Evolutionary conservation across 2,329 filamentous ascomycete species (phyloP), one percentile per base, ranked within the genome.

Genomic region (Penicillium psychrosexuale): DNA sequence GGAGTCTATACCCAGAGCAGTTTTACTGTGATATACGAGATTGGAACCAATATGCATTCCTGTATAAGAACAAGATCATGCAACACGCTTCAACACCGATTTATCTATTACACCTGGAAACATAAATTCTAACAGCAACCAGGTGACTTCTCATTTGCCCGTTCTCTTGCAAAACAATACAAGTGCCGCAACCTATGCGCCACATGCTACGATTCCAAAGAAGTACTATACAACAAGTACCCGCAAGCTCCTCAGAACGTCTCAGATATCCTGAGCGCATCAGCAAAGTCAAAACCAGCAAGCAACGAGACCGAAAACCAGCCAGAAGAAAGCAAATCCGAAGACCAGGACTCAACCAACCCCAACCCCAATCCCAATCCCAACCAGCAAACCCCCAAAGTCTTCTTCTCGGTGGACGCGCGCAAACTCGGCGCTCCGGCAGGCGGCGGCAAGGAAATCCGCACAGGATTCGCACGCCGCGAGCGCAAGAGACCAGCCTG

Each of bases 221-320:
- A 75, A 27, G 65, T 62, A 48, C 79, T 97, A 1, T 72, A 78
- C 11, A 78, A 75, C 57, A 96, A 96, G 74, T 92, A 93, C 64
- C 90, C 90, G 0, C 84, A 90, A 62, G 87, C 81, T 1, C 75
- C 78, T 48, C 78, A 78, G 55, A 84, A 88, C 66, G 81, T 86
- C 57, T 74, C 77, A 58, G 74, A 79, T 3, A 69, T 77, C 12
- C 54, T 70, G 3, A 39, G 44, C 27, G 52, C 61, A 43, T 44
- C 56, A 31, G 42, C 55, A 13, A 57, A 67, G 58, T 40, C 49
- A 36, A 48, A 46, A n/a, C n/a, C 47, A 51, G 27, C 27, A 38
- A 17, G 30, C 39, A 45, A 27, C 19, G 33, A 50, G 33, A n/a
- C 37, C 24, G 34, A 34, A 31, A 38, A 44, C 11, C 51, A 36